Evolutionary conservation across 2,329 filamentous ascomycete species (phyloP), one percentile per base, ranked within the genome.

Genomic region (Monilinia vaccinii-corymbosi): DNA sequence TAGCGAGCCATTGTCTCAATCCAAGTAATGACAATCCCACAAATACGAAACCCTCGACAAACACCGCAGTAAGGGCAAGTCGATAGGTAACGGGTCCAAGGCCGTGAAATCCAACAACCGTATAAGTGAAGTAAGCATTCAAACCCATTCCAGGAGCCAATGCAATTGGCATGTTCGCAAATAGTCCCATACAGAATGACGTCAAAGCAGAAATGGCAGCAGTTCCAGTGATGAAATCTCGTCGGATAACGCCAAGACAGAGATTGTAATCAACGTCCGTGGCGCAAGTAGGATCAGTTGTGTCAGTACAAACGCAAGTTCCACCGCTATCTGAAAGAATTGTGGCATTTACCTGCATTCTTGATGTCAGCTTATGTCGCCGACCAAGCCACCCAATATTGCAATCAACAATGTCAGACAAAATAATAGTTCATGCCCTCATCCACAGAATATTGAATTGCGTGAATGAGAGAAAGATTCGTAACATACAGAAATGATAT

Each of bases 41-140:
- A 74, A 96, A 96, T 63, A 95, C 85, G 72, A 88, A 89, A 48
- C 91, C 91, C 73, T 96, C 91, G 14, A 94, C 86, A 71, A 96
- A 95, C 65, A 94, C 91, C 57, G 90, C 90, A 3, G 90, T 94
- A 44, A 95, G 76, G 36, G 91, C 91, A 48, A 92, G 80, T 57
- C 81, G 73, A 71, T 89, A 96, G 1, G 89, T 84, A 9, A 95
- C 85, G 47, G 80, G 78, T 2, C 89, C 89, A 23, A 78, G 80
- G 46, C 90, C 91, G 71, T 92, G 86, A 69, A 78, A 83, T 3
- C 91, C 91, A 60, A 95, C 90, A 48, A 90, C 86, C 60, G 70
- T 74, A 71, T 88, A 95, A 31, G 90, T 82, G 70, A 95, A 95
- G 73, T 95, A 94, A n/a, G 90, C 90, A 70, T 96, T 96, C 60